Evolutionary conservation across 768 basidiomycete species (phyloP).

Genomic region (Gloeostereum incarnatum): DNA sequence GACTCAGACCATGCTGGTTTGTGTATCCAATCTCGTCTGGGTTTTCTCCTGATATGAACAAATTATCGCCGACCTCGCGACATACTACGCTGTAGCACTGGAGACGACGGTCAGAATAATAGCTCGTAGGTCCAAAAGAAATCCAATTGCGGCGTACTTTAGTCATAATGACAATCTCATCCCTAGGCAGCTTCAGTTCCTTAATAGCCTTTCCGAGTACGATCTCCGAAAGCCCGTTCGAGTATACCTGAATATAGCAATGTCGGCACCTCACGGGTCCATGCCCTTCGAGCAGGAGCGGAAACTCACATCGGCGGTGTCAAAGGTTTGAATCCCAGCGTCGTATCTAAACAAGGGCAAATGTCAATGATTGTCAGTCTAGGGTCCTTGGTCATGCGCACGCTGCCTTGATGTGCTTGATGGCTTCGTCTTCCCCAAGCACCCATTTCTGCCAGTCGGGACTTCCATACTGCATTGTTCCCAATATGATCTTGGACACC

Average conservation of each 20-base stretch:
- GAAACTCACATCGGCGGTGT: slow-evolving; percentile 18
- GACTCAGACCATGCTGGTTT: slow-evolving; percentile 35
- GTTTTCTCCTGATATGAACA: slow-evolving; percentile 4
- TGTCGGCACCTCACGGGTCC: no score
- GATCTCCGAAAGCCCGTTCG: slow-evolving; percentile 33
- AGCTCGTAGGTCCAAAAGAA: no score
- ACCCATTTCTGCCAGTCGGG: background rate
- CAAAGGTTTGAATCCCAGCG: slow-evolving; percentile 22
- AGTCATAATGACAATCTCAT: slow-evolving; percentile 46
- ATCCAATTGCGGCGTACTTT: slow-evolving; percentile 34
- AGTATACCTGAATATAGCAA: slow-evolving; percentile 36
- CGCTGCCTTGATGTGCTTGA: slow-evolving; percentile 25
- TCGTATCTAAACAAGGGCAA: no score
- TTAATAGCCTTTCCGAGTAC: slow-evolving; percentile 43
- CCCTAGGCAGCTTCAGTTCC: slow-evolving; percentile 33
- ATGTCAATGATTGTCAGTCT: no score
- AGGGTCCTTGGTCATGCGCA: no score
- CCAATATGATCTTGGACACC: slow-evolving; percentile 30
- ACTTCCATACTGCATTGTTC: slow-evolving; percentile 10
- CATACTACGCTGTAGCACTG: background rate
- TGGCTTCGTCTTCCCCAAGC: slow-evolving; percentile 23
- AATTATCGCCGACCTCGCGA: background rate
- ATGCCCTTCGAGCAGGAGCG: background rate
- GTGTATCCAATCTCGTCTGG: slow-evolving; percentile 33
- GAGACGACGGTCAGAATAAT: no score